Evolutionary conservation across 441 rosid species (phyloP).

Genomic region (Capsella rubella): DNA sequence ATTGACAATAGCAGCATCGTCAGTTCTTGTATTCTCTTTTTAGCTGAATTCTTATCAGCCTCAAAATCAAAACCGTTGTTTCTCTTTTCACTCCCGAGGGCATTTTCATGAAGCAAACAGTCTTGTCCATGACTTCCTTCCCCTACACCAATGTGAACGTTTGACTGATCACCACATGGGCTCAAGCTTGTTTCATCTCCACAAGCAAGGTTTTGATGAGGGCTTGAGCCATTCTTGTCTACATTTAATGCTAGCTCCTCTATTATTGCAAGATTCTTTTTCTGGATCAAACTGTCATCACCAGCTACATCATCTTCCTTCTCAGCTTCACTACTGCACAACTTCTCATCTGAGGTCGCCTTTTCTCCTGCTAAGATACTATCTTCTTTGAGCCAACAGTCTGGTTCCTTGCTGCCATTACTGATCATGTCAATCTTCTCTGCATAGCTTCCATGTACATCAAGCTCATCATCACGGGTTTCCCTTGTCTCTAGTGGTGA

Average conservation of each 20-base stretch:
- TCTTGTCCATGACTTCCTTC: slow-evolving; percentile 1
- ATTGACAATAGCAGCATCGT: neutral
- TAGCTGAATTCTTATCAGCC: neutral
- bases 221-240: neutral
- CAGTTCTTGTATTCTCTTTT: neutral
- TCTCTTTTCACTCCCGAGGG: neutral
- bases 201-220: neutral
- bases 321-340: neutral
- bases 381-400: neutral
- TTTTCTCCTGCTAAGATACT: neutral
- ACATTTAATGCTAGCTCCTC: neutral
- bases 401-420: neutral
- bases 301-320: neutral
- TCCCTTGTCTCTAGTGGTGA: slow-evolving; percentile 1
- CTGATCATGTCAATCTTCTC: neutral
- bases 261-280: neutral
- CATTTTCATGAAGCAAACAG: neutral
- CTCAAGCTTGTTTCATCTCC: neutral
- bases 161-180: neutral
- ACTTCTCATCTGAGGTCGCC: neutral
- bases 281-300: neutral
- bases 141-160: neutral
- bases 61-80: neutral
- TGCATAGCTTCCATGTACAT: neutral
- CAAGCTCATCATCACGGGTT: neutral